phyloP scores from a whole-genome alignment of 495 filamentous ascomycete species.

The Beverwykella pulmonaria region DNA sequence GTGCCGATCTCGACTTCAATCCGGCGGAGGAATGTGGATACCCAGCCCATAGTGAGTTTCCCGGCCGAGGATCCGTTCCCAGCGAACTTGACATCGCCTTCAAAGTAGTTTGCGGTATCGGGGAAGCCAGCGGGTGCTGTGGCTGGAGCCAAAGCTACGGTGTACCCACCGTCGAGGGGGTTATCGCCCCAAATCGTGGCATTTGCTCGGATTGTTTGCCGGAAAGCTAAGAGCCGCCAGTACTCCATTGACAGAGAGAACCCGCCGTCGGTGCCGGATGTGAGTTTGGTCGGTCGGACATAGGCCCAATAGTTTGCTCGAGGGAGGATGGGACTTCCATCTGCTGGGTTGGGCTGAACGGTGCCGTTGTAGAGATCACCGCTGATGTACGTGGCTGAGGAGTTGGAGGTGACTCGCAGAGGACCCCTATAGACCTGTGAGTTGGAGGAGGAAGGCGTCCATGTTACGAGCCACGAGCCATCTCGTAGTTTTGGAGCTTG shows the following conservation, averaged over 20 bases:
- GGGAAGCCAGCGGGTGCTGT: conserved; percentile 9
- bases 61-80: background rate
- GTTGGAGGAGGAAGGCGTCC: background rate
- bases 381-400: conserved; percentile 1
- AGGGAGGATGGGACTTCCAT: conserved; percentile 17
- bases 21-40: background rate
- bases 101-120: conserved; percentile 5
- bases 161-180: background rate
- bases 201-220: background rate
- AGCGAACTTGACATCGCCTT: conserved; percentile 1
- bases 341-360: conserved; percentile 10
- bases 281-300: conserved; percentile 6
- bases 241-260: conserved; percentile 10
- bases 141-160: background rate
- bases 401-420: conserved; percentile 15
- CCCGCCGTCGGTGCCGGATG: background rate
- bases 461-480: conserved; percentile 15
- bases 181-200: conserved; percentile 6
- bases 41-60: conserved; percentile 14
- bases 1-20: conserved; percentile 10
- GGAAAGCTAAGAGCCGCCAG: conserved; percentile 6
- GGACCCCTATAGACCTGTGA: conserved; percentile 15
- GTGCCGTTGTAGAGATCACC: conserved; percentile 23
- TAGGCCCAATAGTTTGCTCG: conserved; percentile 21
- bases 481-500: conserved; percentile 3